Conservation (phyloP, 306 rosid species). For the Trichosanthes cucumerina region DNA sequence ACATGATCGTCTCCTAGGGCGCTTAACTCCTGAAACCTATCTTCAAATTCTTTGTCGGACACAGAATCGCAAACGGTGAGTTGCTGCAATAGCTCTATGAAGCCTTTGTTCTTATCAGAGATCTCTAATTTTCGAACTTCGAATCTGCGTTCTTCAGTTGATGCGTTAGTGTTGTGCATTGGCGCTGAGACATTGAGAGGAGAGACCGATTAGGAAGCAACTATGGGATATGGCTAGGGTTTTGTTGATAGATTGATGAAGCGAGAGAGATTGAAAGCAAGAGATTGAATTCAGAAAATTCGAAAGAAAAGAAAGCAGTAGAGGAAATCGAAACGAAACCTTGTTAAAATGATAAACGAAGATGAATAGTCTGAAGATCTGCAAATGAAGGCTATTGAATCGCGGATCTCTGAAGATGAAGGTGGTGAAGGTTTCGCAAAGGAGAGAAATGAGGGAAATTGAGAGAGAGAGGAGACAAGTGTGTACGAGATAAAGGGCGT, state of each 20-base stretch:
- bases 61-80: constrained; percentile 67
- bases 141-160: constrained; percentile 21
- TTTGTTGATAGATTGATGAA: not conserved
- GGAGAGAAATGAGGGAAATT: not conserved
- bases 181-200: not conserved
- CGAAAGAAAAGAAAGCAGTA: too few relatives aligned
- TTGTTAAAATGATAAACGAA: not conserved
- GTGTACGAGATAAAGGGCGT: too few relatives aligned
- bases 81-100: constrained; percentile 53
- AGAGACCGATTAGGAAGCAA: not conserved
- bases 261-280: not conserved
- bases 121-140: constrained; percentile 39
- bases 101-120: constrained; percentile 63
- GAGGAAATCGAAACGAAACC: not conserved
- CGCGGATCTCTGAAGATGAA: too few relatives aligned
- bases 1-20: constrained; percentile 55
- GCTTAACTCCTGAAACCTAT: constrained; percentile 41
- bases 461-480: too few relatives aligned
- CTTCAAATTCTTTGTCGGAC: constrained; percentile 47
- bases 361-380: not conserved
- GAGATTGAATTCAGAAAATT: too few relatives aligned
- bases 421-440: too few relatives aligned
- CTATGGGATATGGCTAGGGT: not conserved
- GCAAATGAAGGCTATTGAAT: not conserved
- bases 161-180: not conserved